Percentiles rank a stretch among this genome's conserved stretches.
Evolutionary conservation across 257 asterid species (phyloP).

Genomic region (Apocynum venetum): DNA sequence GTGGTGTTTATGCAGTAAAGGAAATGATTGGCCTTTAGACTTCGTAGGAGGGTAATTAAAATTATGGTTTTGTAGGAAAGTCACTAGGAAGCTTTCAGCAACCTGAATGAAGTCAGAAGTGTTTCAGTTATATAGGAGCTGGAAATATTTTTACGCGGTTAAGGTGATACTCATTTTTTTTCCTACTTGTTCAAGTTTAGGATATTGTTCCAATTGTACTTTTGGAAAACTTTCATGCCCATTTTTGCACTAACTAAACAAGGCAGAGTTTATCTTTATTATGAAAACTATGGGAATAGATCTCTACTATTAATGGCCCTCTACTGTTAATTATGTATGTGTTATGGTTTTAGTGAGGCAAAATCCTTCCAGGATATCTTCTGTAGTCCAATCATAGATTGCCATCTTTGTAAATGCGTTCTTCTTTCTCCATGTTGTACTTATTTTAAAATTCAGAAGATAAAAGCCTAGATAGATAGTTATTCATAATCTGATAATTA

Average conservation of each 20-base stretch:
- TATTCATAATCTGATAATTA: not conserved
- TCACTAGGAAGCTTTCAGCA: constrained; percentile 36
- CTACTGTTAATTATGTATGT: not conserved
- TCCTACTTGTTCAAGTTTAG: not conserved
- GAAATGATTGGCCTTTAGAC: not conserved
- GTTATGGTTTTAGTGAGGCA: not conserved
- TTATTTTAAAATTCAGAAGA: not conserved
- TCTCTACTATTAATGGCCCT: not conserved
- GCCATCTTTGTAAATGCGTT: not conserved
- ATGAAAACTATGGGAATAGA: not conserved
- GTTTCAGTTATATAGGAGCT: constrained; percentile 4
- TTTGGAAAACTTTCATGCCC: not conserved
- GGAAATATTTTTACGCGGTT: not conserved
- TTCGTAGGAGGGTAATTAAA: not conserved
- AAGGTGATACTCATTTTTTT: not conserved
- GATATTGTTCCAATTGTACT: not conserved
- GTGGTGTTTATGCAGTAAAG: not conserved
- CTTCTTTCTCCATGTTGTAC: too few relatives aligned
- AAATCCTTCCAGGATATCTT: not conserved
- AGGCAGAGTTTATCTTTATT: not conserved
- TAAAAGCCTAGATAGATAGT: not conserved
- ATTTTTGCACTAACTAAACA: not conserved
- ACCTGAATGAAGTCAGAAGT: constrained; percentile 16
- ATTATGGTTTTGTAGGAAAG: constrained; percentile 32
- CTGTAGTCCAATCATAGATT: not conserved